phyloP scores from a whole-genome alignment of 345 rosid genomes.

The Raphanus sativus region DNA sequence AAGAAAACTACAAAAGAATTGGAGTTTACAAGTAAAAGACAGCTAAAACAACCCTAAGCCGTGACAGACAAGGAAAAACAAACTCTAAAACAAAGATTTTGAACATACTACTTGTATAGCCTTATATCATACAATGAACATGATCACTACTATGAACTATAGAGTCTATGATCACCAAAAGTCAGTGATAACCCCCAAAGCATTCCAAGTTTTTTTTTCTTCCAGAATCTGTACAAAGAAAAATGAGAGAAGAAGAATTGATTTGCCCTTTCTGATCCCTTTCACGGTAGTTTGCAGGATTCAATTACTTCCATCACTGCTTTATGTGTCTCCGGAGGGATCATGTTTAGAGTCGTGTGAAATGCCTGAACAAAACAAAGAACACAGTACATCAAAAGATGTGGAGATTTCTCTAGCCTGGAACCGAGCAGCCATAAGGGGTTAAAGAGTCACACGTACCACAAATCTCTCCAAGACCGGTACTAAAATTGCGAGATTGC shows the following conservation, averaged over 20 bases:
- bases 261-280: conserved; percentile 21
- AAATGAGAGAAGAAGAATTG: conserved; percentile 21
- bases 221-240: conserved; percentile 55
- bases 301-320: conserved; percentile 90
- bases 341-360: conserved; percentile 87
- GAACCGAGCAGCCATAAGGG: conserved; percentile 7
- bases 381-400: conserved; percentile 6
- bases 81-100: conserved; percentile 27
- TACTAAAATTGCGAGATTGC: conserved; percentile 61
- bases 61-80: conserved; percentile 21
- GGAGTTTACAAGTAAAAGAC: conserved; percentile 17
- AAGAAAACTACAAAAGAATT: conserved; percentile 35
- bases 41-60: conserved; percentile 32
- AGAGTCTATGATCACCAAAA: conserved; percentile 12
- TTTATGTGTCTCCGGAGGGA: conserved; percentile 88
- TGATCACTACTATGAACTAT: conserved; percentile 19
- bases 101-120: conserved; percentile 20
- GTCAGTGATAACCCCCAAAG: background rate
- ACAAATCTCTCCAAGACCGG: conserved; percentile 98
- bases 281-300: conserved; percentile 67
- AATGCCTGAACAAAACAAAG: conserved; percentile 58
- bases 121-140: conserved; percentile 29
- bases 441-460: conserved; percentile 56
- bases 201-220: conserved; percentile 20
- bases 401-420: background rate